Conservation (phyloP, 768 basidiomycete genomes). For the Mrakia blollopis region DNA sequence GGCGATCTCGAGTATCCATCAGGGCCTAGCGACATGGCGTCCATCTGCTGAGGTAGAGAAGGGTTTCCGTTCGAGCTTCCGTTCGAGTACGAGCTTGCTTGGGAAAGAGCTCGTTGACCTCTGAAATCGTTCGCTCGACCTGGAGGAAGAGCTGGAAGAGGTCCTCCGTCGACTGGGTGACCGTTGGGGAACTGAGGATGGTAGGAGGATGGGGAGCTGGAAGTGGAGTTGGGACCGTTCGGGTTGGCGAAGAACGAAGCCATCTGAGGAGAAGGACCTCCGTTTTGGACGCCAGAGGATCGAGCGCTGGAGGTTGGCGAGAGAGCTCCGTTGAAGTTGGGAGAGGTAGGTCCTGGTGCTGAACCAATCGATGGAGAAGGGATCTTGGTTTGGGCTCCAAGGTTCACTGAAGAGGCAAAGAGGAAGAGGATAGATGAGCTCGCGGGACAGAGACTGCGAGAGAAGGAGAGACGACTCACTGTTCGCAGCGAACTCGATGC, state of each 20-base stretch:
- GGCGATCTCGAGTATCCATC: conserved; percentile 9
- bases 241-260: neutral
- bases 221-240: neutral
- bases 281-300: neutral
- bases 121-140: conserved; percentile 14
- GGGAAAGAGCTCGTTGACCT: conserved; percentile 16
- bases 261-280: neutral
- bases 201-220: neutral
- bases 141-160: conserved; percentile 1
- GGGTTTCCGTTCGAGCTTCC: conserved; percentile 17
- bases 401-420: neutral
- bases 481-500: conserved; percentile 70
- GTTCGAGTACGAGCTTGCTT: conserved; percentile 27
- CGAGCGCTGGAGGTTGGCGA: neutral
- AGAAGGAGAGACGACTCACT: conserved; percentile 51
- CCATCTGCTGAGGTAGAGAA: conserved; percentile 25
- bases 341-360: conserved; percentile 7
- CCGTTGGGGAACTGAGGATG: no score
- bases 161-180: neutral
- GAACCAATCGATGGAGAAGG: neutral
- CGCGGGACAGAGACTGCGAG: neutral
- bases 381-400: neutral
- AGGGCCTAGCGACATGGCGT: conserved; percentile 20
- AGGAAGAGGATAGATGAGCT: neutral
- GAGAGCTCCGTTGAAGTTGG: neutral